Base-by-base conservation (phyloP, 192 early-diverging fungal genomes). In the Coemansia aciculifera region DNA sequence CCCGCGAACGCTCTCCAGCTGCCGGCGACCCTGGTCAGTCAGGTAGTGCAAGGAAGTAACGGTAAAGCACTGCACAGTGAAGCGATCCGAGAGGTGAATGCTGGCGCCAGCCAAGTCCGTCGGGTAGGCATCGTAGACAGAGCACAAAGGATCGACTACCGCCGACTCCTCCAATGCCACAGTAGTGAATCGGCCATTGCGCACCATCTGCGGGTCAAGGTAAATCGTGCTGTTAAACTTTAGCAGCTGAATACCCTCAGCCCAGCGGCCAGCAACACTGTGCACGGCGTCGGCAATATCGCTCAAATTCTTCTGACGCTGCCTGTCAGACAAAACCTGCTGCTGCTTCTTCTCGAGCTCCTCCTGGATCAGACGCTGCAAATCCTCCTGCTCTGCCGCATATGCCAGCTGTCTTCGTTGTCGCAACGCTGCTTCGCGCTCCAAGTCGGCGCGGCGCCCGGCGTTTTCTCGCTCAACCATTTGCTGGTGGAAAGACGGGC, bases 1-100 rank as follows among this genome's bases (percentile, higher is more conserved):
- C 11, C 83, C 61, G 40, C 83, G 81, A 8, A 92, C 59, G 31
- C 79, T 74, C n/a, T 87, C 85, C 24, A 90, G 69, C 69, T 89
- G 87, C 40, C 77, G 67, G 3, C 68, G 66, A 12, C 81, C 72
- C 38, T 75, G 72, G 42, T 77, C 75, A 4, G 69, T 72, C 63
- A 70, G 19, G 52, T 77, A 77, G 62, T 78, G 75, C 64, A 48
- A 39, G 1, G 67, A 39, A 7, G 79, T 81, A 0, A 73, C 51
- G 1, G 67, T 5, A 32, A 81, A 69, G 65, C 79, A 81, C 62
- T 81, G 79, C 59, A 74, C 75, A 0, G 81, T 74, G 62, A 77
- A 77, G 21, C 75, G 66, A 48, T 75, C 81, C 7, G 75, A 62
- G 40, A 75, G 59, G 36, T 74, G 72, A 15, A 74, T 72, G 61